Evolutionary conservation across 2,329 filamentous ascomycete genomes (phyloP), one percentile per base, ranked within the genome.

Genomic region (Pseudocercospora fuligena): DNA sequence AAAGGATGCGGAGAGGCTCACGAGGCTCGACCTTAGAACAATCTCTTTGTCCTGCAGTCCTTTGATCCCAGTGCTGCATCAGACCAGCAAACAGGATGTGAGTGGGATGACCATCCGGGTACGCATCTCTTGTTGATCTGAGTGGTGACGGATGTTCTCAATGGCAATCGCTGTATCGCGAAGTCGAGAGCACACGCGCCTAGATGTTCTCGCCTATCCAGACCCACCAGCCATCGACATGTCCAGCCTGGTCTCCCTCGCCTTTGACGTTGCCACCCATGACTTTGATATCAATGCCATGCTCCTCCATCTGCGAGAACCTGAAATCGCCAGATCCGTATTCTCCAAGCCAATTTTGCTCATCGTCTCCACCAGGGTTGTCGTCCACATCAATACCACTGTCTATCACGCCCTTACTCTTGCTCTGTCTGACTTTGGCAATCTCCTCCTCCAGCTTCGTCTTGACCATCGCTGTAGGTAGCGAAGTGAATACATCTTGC

Each of bases 401-500:
- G 80, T 95, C 92, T 75, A 96, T 79, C 66, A 99, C 79, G 0
- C 93, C 93, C 80, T 92, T 94, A 73, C 90, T 91, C 77, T 89
- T 89, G 47, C 91, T 92, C 65, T 85, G 84, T 57, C 94, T 87
- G 61, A 98, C 90, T 59, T 90, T 88, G 27, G 89, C 88, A 67
- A 98, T 88, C 78, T 97, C 94, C 12, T 85, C 83, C 81, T 98
- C 94, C 14, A 99, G 83, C 70, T 87, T 88, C 61, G 85, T 85
- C 78, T 88, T 90, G 66, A 97, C 92, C 33, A 96, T 83, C 5
- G 87, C 85, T 0, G 92, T 87, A 0, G 95, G 95, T 60, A 97
- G 82, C 7, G 94, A 93, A 0, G 95, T 97, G 78, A 99, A 99
- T 0, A 99, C 85, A 78, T 99, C 95, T 77, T 93, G 87, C 85